Conservation (phyloP, 345 rosid species). For the Alliaria petiolata region DNA sequence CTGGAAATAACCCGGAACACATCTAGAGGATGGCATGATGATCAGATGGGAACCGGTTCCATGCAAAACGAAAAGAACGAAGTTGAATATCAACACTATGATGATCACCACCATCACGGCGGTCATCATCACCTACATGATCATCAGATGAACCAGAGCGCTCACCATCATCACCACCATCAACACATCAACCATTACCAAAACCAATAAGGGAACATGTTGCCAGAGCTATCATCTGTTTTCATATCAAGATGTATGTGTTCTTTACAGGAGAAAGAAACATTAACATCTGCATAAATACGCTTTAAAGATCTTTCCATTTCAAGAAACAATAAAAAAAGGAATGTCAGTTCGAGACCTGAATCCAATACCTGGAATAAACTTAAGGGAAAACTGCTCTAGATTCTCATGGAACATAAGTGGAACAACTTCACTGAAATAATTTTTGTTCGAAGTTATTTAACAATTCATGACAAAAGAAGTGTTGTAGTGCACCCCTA, state of each 20-base stretch:
- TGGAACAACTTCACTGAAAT: constrained; percentile 1
- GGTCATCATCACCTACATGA: constrained; percentile 37
- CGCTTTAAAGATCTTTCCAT: constrained; percentile 5
- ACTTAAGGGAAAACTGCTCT: not conserved
- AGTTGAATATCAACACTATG: constrained; percentile 36
- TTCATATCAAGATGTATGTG: not conserved
- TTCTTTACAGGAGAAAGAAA: not conserved
- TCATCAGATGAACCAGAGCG: constrained; percentile 32
- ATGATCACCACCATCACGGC: constrained; percentile 35
- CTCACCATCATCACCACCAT: constrained; percentile 38
- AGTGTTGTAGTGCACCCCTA: constrained; percentile 29
- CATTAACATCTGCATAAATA: not conserved
- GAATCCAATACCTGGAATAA: not conserved
- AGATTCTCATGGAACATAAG: not conserved
- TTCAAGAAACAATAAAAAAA: not conserved
- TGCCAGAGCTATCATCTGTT: not conserved
- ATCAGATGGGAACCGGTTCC: constrained; percentile 37
- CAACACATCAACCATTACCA: constrained; percentile 42
- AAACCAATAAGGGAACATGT: constrained; percentile 21
- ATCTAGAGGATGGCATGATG: constrained; percentile 47
- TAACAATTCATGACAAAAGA: constrained; percentile 25
- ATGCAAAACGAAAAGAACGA: constrained; percentile 39
- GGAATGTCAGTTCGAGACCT: not conserved
- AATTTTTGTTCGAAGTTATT: constrained; percentile 25
- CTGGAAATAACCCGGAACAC: constrained; percentile 66